Conservation (phyloP, 176 grass and related monocot genomes). For the Bothriochloa decipiens region DNA sequence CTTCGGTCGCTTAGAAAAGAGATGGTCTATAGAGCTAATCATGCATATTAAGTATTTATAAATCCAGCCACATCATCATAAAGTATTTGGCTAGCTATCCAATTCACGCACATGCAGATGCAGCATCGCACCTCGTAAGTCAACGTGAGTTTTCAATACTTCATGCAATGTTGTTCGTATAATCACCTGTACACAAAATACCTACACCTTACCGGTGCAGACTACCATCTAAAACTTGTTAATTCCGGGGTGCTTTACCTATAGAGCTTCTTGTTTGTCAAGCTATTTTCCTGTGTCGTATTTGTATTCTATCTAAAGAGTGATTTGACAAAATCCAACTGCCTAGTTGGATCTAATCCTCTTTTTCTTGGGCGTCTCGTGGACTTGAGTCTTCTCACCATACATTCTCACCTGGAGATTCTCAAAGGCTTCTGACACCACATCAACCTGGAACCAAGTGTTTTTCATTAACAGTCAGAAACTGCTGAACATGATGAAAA, state of each 20-base stretch:
- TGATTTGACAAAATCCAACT: neutral
- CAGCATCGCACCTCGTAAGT: neutral
- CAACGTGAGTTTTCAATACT: neutral
- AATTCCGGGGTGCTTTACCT: neutral
- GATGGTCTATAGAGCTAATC: neutral
- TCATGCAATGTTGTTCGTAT: neutral
- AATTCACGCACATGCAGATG: neutral
- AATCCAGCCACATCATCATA: neutral
- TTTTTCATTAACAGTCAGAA: conserved; percentile 9
- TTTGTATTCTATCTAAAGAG: conserved; percentile 19
- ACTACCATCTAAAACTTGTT: conserved; percentile 30
- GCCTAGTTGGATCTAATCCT: conserved; percentile 34
- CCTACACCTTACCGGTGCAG: neutral
- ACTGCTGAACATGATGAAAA: neutral
- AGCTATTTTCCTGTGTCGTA: conserved; percentile 20
- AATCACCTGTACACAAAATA: conserved; percentile 42
- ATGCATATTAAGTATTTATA: neutral
- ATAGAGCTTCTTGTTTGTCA: conserved; percentile 26
- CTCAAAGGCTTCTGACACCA: conserved; percentile 83
- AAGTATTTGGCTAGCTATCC: neutral
- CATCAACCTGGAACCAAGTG: conserved; percentile 61
- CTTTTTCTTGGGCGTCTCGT: conserved; percentile 87
- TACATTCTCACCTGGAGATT: conserved; percentile 84
- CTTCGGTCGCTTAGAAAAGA: neutral
- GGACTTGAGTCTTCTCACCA: conserved; percentile 84